These are phyloP conservation scores for Zoysia japonica DNA, from an alignment of 176 grass and related monocot genomes.

Conservation along the genomic window DNA sequence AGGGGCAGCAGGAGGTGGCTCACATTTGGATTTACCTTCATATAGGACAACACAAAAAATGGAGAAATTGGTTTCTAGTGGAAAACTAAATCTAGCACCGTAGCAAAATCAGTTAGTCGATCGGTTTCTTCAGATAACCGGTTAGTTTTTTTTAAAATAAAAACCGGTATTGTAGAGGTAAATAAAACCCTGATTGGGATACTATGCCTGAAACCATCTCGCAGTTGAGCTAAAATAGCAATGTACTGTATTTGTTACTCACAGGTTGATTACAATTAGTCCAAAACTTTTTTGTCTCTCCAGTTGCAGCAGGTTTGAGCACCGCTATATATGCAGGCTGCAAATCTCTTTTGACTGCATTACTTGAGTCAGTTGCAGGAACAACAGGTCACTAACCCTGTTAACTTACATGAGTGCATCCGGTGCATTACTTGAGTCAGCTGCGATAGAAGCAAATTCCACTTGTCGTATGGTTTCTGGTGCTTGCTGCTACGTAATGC, in stretches of 20 bases:
- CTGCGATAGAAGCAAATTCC: background rate
- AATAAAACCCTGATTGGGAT: background rate
- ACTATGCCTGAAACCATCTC: slow-evolving; percentile 15
- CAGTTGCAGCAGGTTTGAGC: slow-evolving; percentile 48
- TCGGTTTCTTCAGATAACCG: no score
- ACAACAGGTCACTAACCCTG: slow-evolving; percentile 48
- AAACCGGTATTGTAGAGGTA: no score
- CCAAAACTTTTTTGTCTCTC: slow-evolving; percentile 56
- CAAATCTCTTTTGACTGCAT: slow-evolving; percentile 57
- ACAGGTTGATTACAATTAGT: slow-evolving; percentile 59
- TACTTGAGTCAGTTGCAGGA: slow-evolving; percentile 51
- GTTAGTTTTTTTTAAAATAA: no score
- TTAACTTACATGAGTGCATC: slow-evolving; percentile 11
- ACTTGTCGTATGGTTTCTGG: background rate
- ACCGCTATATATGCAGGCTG: slow-evolving; percentile 45
- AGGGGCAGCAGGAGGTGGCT: slow-evolving; percentile 47
- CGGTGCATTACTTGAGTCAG: slow-evolving; percentile 52
- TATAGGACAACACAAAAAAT: slow-evolving; percentile 42
- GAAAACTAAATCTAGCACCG: no score
- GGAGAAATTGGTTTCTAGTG: no score
- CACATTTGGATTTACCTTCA: slow-evolving; percentile 68
- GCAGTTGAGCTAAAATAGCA: slow-evolving; percentile 12
- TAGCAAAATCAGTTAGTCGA: no score
- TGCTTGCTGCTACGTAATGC: background rate
- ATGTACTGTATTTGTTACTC: slow-evolving; percentile 48